These are phyloP conservation scores for Lasiodiplodia sp. DNA, from an alignment of 2,329 filamentous ascomycete species.

Conservation along the genomic window DNA sequence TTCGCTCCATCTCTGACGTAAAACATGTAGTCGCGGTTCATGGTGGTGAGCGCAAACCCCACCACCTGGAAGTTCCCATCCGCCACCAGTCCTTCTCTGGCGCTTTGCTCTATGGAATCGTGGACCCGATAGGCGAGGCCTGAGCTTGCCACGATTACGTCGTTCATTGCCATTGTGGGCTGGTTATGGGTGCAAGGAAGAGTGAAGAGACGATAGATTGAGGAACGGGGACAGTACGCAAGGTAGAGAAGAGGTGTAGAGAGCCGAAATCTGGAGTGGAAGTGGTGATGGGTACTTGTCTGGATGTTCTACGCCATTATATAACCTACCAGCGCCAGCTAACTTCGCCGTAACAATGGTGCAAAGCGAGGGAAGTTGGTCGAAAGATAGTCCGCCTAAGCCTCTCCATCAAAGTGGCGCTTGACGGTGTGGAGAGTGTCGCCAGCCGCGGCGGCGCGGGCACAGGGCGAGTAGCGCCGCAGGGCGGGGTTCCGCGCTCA, in stretches of 20 bases:
- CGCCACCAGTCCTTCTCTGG: not conserved
- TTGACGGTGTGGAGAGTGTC: slow-evolving; percentile 8
- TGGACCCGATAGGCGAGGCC: not conserved
- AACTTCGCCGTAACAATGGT: slow-evolving; percentile 12
- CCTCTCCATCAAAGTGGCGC: slow-evolving; percentile 24
- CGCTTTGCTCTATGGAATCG: not conserved
- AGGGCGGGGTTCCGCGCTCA: not conserved
- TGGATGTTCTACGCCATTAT: slow-evolving; percentile 1
- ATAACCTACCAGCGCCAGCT: not conserved
- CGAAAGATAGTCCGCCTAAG: slow-evolving; percentile 5
- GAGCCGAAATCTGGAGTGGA: not conserved
- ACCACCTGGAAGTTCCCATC: not conserved
- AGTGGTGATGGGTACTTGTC: not conserved
- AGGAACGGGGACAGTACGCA: slow-evolving; percentile 20
- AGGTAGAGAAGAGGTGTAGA: slow-evolving; percentile 29
- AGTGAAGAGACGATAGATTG: slow-evolving; percentile 24
- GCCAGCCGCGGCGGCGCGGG: not conserved
- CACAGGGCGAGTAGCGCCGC: slow-evolving; percentile 9
- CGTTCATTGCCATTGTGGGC: not conserved
- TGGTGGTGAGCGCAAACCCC: not conserved
- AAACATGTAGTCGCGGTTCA: not conserved
- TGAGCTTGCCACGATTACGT: not conserved
- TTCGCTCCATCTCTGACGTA: not conserved
- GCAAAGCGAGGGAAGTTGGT: slow-evolving; percentile 7
- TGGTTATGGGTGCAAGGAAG: not conserved